A percentile compares a stretch with the other conserved stretches of the same genome.
Conservation (phyloP, 108 stramenopile species). For the Fragilaria radians region DNA sequence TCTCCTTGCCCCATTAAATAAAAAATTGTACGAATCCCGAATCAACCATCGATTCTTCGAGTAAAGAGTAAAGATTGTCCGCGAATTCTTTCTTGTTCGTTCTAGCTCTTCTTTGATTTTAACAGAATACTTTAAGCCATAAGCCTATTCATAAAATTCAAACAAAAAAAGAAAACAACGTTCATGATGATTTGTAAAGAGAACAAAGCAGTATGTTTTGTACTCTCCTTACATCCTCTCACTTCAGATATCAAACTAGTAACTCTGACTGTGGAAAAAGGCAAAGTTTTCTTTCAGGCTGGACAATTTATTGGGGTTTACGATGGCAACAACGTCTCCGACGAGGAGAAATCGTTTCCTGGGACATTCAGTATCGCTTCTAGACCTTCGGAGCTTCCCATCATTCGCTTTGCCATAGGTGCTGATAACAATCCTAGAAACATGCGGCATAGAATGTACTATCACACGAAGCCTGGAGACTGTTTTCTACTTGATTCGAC, state of each 20-base stretch:
- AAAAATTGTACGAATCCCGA: too few species aligned
- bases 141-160: too few species aligned
- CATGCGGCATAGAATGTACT: background rate
- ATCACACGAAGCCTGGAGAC: slow-evolving; percentile 4
- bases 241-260: slow-evolving; percentile 7
- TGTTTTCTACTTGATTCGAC: background rate
- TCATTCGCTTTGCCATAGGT: slow-evolving; percentile 7
- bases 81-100: too few species aligned
- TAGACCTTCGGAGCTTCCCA: background rate
- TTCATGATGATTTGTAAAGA: too few species aligned
- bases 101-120: too few species aligned
- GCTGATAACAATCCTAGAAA: slow-evolving; percentile 8
- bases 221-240: background rate
- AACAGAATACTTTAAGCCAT: too few species aligned
- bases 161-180: too few species aligned
- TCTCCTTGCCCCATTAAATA: too few species aligned
- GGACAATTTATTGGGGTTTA: slow-evolving; percentile 8
- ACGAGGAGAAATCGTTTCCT: background rate
- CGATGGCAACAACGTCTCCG: background rate
- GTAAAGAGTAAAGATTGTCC: too few species aligned
- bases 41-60: too few species aligned
- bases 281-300: slow-evolving; percentile 1
- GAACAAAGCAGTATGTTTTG: background rate
- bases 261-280: background rate
- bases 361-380: slow-evolving; percentile 3